These are phyloP conservation scores for Ogataea paraovalis DNA, from an alignment of 805 yeast species.

Conservation along the genomic window DNA sequence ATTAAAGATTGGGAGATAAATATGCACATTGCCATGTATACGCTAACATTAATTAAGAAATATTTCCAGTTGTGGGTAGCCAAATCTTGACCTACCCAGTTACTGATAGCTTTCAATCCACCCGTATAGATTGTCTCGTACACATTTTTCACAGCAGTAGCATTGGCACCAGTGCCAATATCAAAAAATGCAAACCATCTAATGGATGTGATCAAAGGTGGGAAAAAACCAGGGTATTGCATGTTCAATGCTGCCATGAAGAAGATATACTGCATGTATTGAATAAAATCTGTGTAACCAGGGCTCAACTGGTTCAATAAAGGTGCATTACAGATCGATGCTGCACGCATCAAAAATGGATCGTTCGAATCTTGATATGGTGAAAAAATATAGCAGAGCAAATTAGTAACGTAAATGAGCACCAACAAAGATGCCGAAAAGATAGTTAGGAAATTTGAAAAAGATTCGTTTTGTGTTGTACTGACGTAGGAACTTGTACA, in stretches of 20 bases:
- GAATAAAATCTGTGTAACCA: constrained; percentile 42
- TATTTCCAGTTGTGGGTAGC: constrained; percentile 34
- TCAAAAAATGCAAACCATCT: constrained; percentile 55
- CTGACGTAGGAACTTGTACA: constrained; percentile 48
- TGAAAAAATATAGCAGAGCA: constrained; percentile 39
- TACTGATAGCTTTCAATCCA: constrained; percentile 39
- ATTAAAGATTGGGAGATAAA: constrained; percentile 8
- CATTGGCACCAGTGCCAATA: constrained; percentile 6
- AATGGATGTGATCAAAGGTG: constrained; percentile 46
- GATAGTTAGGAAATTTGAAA: constrained; percentile 36
- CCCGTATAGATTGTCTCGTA: constrained; percentile 38
- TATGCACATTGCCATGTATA: constrained; percentile 25
- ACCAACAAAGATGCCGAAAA: constrained; percentile 39
- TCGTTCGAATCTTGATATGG: constrained; percentile 58
- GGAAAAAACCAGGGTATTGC: constrained; percentile 60
- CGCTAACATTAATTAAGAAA: constrained; percentile 36
- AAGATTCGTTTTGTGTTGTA: constrained; percentile 38
- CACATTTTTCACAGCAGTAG: constrained; percentile 31
- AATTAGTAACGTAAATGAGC: constrained; percentile 33
- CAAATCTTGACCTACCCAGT: constrained; percentile 18
- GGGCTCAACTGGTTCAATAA: constrained; percentile 56
- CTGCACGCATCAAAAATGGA: constrained; percentile 47
- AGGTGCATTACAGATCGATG: constrained; percentile 56
- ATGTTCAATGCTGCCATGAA: constrained; percentile 53
- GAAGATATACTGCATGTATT: constrained; percentile 56